Percentiles rank a stretch among this genome's conserved stretches.
Evolutionary conservation across 495 filamentous ascomycete species (phyloP).

Genomic region (Neurospora sp.): DNA sequence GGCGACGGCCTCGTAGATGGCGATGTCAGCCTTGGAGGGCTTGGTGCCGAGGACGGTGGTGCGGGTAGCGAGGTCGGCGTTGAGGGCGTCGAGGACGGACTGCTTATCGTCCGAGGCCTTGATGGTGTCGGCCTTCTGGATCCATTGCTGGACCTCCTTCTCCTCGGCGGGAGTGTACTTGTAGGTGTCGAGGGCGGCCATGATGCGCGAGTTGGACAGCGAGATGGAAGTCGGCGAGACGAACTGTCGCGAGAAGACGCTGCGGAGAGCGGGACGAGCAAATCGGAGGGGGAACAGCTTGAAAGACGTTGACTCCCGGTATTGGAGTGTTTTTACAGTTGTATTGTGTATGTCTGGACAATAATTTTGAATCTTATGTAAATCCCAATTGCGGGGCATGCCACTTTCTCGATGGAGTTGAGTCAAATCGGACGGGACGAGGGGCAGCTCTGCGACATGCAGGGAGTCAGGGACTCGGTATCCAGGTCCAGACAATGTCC

Average conservation of each 20-base stretch:
- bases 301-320: conserved; percentile 9
- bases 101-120: conserved; percentile 44
- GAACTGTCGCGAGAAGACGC: conserved; percentile 17
- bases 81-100: conserved; percentile 63
- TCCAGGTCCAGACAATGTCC: neutral
- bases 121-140: conserved; percentile 61
- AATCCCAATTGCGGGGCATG: conserved; percentile 6
- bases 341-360: neutral
- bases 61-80: conserved; percentile 75
- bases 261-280: conserved; percentile 36
- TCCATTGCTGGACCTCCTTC: conserved; percentile 80
- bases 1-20: conserved; percentile 71
- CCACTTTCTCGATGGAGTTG: neutral
- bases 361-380: conserved; percentile 11
- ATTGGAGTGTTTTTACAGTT: neutral
- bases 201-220: conserved; percentile 18
- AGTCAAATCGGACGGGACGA: neutral
- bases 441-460: neutral
- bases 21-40: conserved; percentile 81
- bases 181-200: conserved; percentile 55
- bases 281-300: conserved; percentile 41
- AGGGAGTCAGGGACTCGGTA: neutral
- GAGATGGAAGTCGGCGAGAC: conserved; percentile 2
- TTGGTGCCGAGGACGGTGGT: conserved; percentile 86
- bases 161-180: conserved; percentile 68